phyloP scores from a whole-genome alignment of 2,329 filamentous ascomycete species.

The Keithomyces neogunnii region DNA sequence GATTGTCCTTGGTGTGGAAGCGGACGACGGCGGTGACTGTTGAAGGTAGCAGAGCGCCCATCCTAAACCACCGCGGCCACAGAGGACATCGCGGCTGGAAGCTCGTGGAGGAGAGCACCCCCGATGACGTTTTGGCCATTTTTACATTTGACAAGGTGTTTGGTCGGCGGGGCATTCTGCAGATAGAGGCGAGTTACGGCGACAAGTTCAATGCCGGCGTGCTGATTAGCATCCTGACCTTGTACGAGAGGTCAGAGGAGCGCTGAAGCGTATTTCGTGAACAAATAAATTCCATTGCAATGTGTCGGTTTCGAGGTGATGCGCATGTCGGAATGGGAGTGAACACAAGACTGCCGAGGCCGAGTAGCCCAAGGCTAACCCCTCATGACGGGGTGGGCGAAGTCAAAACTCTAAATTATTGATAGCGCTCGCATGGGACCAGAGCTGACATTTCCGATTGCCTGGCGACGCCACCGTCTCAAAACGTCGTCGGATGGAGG shows the following conservation, averaged over 20 bases:
- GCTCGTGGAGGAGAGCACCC: not conserved
- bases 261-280: not conserved
- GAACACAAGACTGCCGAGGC: not conserved
- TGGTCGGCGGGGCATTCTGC: not conserved
- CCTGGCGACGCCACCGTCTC: not conserved
- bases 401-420: no score
- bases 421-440: no score
- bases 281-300: not conserved
- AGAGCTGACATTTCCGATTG: not conserved
- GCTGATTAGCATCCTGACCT: not conserved
- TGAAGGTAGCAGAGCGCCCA: not conserved
- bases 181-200: not conserved
- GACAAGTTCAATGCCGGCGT: not conserved
- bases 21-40: not conserved
- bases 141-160: conserved; percentile 1
- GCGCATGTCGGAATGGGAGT: no score
- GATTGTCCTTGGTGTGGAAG: not conserved
- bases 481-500: not conserved
- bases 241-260: conserved; percentile 1
- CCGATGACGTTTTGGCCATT: not conserved
- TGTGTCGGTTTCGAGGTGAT: no score
- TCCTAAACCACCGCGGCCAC: not conserved
- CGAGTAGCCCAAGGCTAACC: no score
- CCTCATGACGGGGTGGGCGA: no score
- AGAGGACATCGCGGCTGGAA: conserved; percentile 2